Conservation (phyloP, 2,329 filamentous ascomycete species). For the Botryosphaeria agaves region DNA sequence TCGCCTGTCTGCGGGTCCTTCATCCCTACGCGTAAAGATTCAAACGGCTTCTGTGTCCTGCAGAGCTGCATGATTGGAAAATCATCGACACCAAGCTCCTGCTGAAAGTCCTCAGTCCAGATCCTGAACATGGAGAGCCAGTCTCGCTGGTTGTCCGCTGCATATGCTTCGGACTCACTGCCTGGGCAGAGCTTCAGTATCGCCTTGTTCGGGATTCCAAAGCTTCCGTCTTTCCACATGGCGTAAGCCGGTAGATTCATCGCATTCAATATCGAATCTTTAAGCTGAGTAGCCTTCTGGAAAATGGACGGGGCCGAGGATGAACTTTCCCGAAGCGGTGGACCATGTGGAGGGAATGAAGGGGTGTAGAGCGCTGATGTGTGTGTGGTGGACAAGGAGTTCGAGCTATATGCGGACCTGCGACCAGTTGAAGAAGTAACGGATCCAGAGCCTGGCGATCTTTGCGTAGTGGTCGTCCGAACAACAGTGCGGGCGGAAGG, state of each 20-base stretch:
- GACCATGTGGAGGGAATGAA: constrained; percentile 10
- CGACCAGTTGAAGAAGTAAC: constrained; percentile 1
- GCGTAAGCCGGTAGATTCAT: constrained; percentile 58
- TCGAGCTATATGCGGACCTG: constrained; percentile 17
- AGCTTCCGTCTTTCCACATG: constrained; percentile 66
- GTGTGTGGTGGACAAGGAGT: constrained; percentile 15
- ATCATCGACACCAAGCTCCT: constrained; percentile 37
- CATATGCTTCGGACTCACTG: constrained; percentile 17
- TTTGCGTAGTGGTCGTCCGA: constrained; percentile 19
- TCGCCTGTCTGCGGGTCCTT: constrained; percentile 34
- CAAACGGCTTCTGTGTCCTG: constrained; percentile 41
- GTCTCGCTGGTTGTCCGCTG: constrained; percentile 23
- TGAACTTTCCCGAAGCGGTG: constrained; percentile 35
- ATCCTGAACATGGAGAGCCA: constrained; percentile 42
- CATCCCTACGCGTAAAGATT: constrained; percentile 44
- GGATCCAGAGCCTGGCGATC: constrained; percentile 13
- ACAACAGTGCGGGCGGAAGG: constrained; percentile 23
- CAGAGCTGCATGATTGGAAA: constrained; percentile 50
- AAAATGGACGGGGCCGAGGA: constrained; percentile 46
- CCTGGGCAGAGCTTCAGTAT: constrained; percentile 24
- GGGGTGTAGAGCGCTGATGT: constrained; percentile 4
- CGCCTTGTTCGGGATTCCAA: constrained; percentile 56
- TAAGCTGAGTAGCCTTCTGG: constrained; percentile 57
- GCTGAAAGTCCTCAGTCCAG: constrained; percentile 50
- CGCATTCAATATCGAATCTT: constrained; percentile 60